Percentiles rank a stretch among this genome's conserved stretches.
These are phyloP conservation scores for Chloroidium sp. DNA, from an alignment of 163 green algal species.

Conservation along the genomic window DNA sequence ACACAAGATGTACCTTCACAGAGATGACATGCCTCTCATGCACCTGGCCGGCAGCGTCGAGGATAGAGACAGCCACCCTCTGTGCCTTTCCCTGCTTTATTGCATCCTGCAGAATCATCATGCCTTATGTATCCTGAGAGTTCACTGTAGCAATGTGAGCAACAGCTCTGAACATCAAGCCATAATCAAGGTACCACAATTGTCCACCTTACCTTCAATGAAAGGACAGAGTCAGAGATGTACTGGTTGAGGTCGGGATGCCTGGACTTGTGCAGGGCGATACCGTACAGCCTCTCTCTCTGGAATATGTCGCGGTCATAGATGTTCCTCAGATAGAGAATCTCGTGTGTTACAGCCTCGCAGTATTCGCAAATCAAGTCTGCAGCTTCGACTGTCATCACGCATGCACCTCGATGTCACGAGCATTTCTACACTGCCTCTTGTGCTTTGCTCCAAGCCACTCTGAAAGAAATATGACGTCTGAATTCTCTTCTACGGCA, in stretches of 20 bases:
- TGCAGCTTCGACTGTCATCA: too few relatives aligned
- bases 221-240: constrained; percentile 26
- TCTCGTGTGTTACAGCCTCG: constrained; percentile 11
- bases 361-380: constrained; percentile 6
- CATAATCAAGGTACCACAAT: not conserved
- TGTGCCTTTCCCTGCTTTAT: constrained; percentile 1
- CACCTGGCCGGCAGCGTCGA: not conserved
- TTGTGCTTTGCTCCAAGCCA: too few relatives aligned
- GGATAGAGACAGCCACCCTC: constrained; percentile 24
- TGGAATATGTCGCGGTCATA: constrained; percentile 50
- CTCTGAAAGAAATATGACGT: too few relatives aligned
- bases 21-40: constrained; percentile 25
- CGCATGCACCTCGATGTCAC: too few relatives aligned
- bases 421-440: too few relatives aligned
- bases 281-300: constrained; percentile 35
- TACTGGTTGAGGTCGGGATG: constrained; percentile 50
- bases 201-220: constrained; percentile 23
- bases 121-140: too few relatives aligned
- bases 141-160: not conserved
- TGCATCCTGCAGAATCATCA: constrained; percentile 13
- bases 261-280: constrained; percentile 35
- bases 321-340: constrained; percentile 22
- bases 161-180: not conserved
- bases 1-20: constrained; percentile 3
- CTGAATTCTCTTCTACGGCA: too few relatives aligned